Percentiles rank a stretch among this genome's conserved stretches.
These are phyloP conservation scores for Aspergillus sparsus DNA, from an alignment of 495 filamentous ascomycete species.

Conservation along the genomic window DNA sequence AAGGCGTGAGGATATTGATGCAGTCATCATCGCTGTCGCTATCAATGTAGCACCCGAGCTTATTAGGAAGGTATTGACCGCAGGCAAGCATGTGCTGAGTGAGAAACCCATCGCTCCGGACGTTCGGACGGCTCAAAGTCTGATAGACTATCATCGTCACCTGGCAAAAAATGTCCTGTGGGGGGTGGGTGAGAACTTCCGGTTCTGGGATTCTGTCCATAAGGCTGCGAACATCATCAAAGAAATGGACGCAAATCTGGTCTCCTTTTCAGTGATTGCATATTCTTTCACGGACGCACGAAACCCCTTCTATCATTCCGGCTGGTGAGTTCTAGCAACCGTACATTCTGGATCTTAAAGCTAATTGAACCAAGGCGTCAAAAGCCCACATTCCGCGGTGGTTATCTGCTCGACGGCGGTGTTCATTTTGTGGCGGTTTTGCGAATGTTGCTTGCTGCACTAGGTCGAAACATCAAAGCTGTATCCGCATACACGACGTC, in stretches of 20 bases:
- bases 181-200: slow-evolving; percentile 68
- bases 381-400: slow-evolving; percentile 64
- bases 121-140: slow-evolving; percentile 52
- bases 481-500: slow-evolving; percentile 54
- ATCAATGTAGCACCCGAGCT: slow-evolving; percentile 24
- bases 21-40: slow-evolving; percentile 28
- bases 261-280: neutral
- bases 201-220: slow-evolving; percentile 35
- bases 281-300: neutral
- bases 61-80: slow-evolving; percentile 19
- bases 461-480: slow-evolving; percentile 44
- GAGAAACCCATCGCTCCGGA: slow-evolving; percentile 72
- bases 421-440: slow-evolving; percentile 66
- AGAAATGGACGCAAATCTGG: neutral
- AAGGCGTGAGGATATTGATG: slow-evolving; percentile 26
- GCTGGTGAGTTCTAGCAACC: neutral
- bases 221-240: neutral
- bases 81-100: slow-evolving; percentile 32
- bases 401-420: slow-evolving; percentile 70
- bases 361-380: slow-evolving; percentile 52
- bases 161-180: slow-evolving; percentile 28
- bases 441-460: slow-evolving; percentile 45
- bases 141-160: slow-evolving; percentile 56
- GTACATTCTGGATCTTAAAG: neutral
- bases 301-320: slow-evolving; percentile 4